Evolutionary conservation across 75 land plant genomes (phyloP).

Genomic region (Cryptomeria japonica): DNA sequence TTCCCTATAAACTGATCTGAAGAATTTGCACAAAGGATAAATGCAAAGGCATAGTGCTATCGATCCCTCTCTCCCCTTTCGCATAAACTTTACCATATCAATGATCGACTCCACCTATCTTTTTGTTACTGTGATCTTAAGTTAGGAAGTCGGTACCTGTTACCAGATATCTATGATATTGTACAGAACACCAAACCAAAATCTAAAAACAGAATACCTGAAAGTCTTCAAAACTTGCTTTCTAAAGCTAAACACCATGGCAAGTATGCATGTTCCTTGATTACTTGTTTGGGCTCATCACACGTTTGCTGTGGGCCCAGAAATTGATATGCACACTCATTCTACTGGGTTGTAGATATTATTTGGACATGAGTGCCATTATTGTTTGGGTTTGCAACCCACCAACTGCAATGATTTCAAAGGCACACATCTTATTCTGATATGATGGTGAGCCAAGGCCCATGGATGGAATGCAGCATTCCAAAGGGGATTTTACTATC

Average conservation of each 20-base stretch:
- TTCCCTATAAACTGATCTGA: neutral
- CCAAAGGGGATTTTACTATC: too few species aligned
- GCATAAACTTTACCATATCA: neutral
- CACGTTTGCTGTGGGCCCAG: too few species aligned
- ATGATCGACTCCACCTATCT: neutral
- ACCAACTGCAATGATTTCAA: too few species aligned
- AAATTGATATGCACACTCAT: too few species aligned
- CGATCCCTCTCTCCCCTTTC: neutral
- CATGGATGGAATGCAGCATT: too few species aligned
- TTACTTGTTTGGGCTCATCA: too few species aligned
- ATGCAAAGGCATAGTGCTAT: neutral
- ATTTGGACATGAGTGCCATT: too few species aligned
- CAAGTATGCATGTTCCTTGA: too few species aligned
- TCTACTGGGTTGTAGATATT: too few species aligned
- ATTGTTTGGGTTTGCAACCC: too few species aligned
- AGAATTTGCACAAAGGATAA: neutral
- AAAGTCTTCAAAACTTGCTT: neutral
- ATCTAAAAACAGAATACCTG: neutral
- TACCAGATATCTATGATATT: neutral
- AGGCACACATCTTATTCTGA: too few species aligned
- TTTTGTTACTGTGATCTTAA: neutral
- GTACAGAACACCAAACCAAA: neutral
- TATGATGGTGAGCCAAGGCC: too few species aligned
- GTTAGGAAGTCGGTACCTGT: neutral
- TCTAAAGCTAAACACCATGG: neutral